Base-by-base conservation (phyloP, 305 asterid species). In the Petunia hybrid region DNA sequence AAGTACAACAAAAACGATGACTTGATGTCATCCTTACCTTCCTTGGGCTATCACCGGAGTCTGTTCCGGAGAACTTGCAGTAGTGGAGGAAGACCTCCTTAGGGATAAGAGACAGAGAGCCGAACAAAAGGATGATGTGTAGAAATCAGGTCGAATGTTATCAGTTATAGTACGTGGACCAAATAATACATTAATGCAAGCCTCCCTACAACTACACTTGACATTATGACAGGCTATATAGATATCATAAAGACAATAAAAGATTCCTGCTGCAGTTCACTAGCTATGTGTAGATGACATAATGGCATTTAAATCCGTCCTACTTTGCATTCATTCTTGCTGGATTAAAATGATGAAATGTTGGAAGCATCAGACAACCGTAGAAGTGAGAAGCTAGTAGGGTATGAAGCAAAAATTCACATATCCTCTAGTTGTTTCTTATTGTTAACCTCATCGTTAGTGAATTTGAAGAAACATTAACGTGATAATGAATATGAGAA, bases 131-230 rank as follows among this genome's bases (percentile, higher is more conserved):
- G 76, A 69, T 16, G 9, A 2, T 42, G 42, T 70, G 5, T 31
- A 10, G 31, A 22, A 5, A 46, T 31, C 31, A 22, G 31, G 43
- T 48, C 45, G 13, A 12, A 1, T 46, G 12, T 48, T 8, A 71
- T 31, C 35, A 71, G 9, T 46, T 71, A 46, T 16, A 31, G 43
- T 48, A 5, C 35, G 78, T 13, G 51, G 62, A 71, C 35, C 62
- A 48, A 71, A 71, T 57, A 35, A 46, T 46, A 48, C 59, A 71
- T 48, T 48, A 71, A 73, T 51, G 78, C 63, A 73, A 73, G 46
- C 63, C 46, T 73, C 2, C 12, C 53, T 22, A 22, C 31, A 22
- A 35, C 63, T 13, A 77, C 45, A 41, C 8, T 77, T 56, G 69
- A 77, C 22, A 43, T 5, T 16, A 46, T 77, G 36, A 8, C n/a